These are phyloP conservation scores for Pseudogymnoascus sp. DNA, from an alignment of 2,329 filamentous ascomycete species.

Conservation along the genomic window DNA sequence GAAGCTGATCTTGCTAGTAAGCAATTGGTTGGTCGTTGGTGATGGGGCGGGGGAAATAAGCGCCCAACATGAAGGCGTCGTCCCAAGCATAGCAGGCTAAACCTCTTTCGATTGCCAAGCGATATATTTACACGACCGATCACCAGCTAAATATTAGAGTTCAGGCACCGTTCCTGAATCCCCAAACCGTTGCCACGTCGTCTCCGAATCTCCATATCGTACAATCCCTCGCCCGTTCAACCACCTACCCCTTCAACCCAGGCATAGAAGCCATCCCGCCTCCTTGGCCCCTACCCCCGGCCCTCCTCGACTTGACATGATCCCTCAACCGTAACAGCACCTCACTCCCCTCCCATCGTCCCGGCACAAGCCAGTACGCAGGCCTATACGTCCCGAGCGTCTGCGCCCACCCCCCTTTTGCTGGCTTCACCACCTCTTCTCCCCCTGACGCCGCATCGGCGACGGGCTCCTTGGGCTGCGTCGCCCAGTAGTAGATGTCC, in stretches of 20 bases:
- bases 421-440: constrained; percentile 25
- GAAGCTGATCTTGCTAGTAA: too few species aligned
- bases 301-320: constrained; percentile 63
- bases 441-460: constrained; percentile 13
- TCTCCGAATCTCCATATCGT: too few species aligned
- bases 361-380: constrained; percentile 82
- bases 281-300: constrained; percentile 15
- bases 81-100: too few species aligned
- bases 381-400: constrained; percentile 92
- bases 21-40: too few species aligned
- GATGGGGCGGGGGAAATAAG: too few species aligned
- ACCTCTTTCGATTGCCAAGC: too few species aligned
- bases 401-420: constrained; percentile 85
- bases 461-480: constrained; percentile 61
- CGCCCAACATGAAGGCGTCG: too few species aligned
- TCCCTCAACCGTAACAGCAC: constrained; percentile 66
- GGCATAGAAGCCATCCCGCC: constrained; percentile 3
- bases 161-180: too few species aligned
- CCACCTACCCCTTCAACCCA: not conserved
- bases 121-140: too few species aligned
- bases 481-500: constrained; percentile 99
- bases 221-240: too few species aligned
- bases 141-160: too few species aligned
- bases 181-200: too few species aligned
- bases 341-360: constrained; percentile 76